phyloP scores from a whole-genome alignment of 164 flowering plant genomes.

The Magnolia kwangsiensis region DNA sequence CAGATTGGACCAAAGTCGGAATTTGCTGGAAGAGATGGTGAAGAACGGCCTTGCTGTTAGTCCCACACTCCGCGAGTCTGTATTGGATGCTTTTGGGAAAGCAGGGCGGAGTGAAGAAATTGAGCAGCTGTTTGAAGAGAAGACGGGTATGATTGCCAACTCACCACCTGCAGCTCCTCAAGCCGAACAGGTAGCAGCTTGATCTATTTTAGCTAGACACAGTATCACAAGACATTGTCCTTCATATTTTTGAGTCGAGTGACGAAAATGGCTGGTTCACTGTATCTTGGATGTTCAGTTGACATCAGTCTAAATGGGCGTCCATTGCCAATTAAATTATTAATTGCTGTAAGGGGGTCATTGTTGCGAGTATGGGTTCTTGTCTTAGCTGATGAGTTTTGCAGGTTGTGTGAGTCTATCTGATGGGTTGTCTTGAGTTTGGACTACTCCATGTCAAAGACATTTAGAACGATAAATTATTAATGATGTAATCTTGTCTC shows the following conservation, averaged over 20 bases:
- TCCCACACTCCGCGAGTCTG: conserved; percentile 36
- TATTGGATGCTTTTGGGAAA: conserved; percentile 39
- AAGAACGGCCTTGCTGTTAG: conserved; percentile 39
- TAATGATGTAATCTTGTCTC: neutral
- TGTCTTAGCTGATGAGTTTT: neutral
- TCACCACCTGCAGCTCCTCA: conserved; percentile 7
- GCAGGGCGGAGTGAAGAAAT: conserved; percentile 53
- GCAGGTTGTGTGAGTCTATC: neutral
- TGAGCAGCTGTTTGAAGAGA: conserved; percentile 36
- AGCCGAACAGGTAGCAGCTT: conserved; percentile 16
- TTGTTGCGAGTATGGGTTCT: too few species aligned
- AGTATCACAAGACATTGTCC: neutral
- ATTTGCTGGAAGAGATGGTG: conserved; percentile 49
- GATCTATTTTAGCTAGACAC: neutral
- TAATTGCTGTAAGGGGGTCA: neutral
- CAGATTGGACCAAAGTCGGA: conserved; percentile 28
- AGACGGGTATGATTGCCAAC: conserved; percentile 8
- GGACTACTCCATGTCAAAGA: neutral
- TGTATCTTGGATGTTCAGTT: neutral
- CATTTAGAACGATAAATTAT: neutral
- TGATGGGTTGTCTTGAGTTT: neutral
- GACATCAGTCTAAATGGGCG: neutral
- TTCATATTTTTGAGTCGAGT: neutral
- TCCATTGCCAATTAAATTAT: neutral
- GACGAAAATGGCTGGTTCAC: neutral